These are phyloP conservation scores for Arthrobotrys entomopaga DNA, from an alignment of 2,329 filamentous ascomycete genomes.

Conservation along the genomic window DNA sequence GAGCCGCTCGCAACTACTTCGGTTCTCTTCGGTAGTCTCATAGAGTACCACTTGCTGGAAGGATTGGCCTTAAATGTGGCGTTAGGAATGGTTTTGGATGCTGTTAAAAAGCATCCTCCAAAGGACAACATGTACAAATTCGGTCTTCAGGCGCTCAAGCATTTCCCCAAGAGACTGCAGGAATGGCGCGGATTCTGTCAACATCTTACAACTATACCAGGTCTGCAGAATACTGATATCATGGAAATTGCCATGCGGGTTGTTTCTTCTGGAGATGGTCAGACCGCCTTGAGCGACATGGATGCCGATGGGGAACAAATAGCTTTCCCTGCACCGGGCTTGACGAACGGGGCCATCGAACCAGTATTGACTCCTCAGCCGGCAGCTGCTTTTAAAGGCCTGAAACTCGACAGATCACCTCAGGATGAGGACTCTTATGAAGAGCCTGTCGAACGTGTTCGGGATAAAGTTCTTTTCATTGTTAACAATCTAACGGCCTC, in stretches of 20 bases:
- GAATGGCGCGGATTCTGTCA: slow-evolving; percentile 98
- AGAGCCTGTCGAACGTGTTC: slow-evolving; percentile 83
- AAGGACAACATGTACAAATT: slow-evolving; percentile 96
- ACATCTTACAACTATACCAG: slow-evolving; percentile 81
- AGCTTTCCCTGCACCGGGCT: slow-evolving; percentile 58
- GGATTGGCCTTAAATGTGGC: slow-evolving; percentile 91
- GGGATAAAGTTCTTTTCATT: slow-evolving; percentile 94
- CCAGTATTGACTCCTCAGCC: slow-evolving; percentile 60
- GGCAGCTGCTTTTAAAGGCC: slow-evolving; percentile 76
- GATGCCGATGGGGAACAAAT: slow-evolving; percentile 59
- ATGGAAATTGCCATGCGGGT: slow-evolving; percentile 84
- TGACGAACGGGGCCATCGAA: slow-evolving; percentile 42
- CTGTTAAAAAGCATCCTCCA: slow-evolving; percentile 82
- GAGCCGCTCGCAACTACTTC: slow-evolving; percentile 95
- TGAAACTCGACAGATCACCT: slow-evolving; percentile 78
- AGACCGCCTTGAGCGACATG: slow-evolving; percentile 58
- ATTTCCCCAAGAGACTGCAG: slow-evolving; percentile 80
- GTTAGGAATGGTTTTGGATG: slow-evolving; percentile 97
- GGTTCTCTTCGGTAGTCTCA: slow-evolving; percentile 94
- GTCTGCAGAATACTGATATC: slow-evolving; percentile 84
- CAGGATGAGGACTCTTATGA: slow-evolving; percentile 73
- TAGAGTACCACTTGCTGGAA: slow-evolving; percentile 90
- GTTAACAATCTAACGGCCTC: slow-evolving; percentile 95
- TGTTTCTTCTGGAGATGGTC: slow-evolving; percentile 58
- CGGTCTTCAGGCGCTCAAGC: slow-evolving; percentile 90